phyloP scores from a whole-genome alignment of 805 yeast genomes.

The Torulaspora franciscae region DNA sequence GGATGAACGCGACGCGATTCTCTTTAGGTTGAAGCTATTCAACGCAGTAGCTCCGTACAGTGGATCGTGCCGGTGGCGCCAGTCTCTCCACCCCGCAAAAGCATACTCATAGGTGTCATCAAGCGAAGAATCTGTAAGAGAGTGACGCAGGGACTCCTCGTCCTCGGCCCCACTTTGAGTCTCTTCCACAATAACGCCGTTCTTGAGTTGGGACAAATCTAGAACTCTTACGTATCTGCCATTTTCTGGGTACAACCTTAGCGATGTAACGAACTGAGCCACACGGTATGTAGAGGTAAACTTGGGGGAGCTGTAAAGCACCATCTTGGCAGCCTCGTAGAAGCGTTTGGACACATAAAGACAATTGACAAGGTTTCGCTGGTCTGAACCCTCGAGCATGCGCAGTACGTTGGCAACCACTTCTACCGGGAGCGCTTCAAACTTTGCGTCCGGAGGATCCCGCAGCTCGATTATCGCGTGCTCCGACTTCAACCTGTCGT shows the following conservation, averaged over 20 bases:
- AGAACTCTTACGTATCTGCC: conserved; percentile 53
- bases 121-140: background rate
- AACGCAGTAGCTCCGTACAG: conserved; percentile 44
- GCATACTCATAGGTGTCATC: conserved; percentile 32
- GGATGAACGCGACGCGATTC: conserved; percentile 22
- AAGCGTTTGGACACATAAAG: conserved; percentile 50
- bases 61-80: conserved; percentile 76
- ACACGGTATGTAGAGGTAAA: conserved; percentile 71
- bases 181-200: conserved; percentile 33
- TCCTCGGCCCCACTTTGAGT: background rate
- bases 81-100: conserved; percentile 86
- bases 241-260: conserved; percentile 51
- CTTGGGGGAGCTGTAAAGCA: conserved; percentile 49
- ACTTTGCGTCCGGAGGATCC: conserved; percentile 17
- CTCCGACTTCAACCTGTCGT: conserved; percentile 4
- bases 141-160: conserved; percentile 3
- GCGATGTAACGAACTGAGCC: conserved; percentile 69
- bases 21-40: conserved; percentile 30
- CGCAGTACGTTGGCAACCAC: conserved; percentile 27
- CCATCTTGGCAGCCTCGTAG: conserved; percentile 47
- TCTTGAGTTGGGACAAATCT: conserved; percentile 50
- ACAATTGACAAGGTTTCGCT: conserved; percentile 39
- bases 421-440: conserved; percentile 36
- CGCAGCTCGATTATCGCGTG: conserved; percentile 10
- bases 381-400: conserved; percentile 12